Base-by-base conservation (phyloP, 805 yeast genomes). In the Candida anglica region DNA sequence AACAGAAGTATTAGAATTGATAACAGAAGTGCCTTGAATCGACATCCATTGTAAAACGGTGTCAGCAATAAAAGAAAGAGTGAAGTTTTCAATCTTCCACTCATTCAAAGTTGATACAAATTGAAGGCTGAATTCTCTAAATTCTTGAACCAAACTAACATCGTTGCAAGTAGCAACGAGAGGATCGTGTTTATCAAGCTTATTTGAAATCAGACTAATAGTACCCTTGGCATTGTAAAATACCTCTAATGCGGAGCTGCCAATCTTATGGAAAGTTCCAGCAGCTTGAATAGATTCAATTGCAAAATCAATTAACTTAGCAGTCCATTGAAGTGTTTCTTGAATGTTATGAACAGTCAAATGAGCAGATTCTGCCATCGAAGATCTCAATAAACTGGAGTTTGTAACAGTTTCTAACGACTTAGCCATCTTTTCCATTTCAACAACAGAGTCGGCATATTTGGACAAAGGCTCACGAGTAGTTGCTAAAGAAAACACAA, bases 401-500 rank as follows among this genome's bases (percentile, higher is more conserved):
- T 37, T 36, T 2, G 55, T 33, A 9, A 51, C 24, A n/a, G 31
- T 32, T 23, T 39, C 41, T 16, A 56, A 37, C 6, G 46, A 34
- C 3, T 32, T 39, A 5, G 19, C 9, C 3, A 42, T 27, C 13
- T 28, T 28, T 16, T 43, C 41, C 19, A 57, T 20, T 4, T 37
- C 30, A 1, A 42, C 32, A 8, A 53, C 39, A 9, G 53, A 45
- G 2, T 18, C 35, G 2, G 60, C 43, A 28, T 67, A 50, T n/a
- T 56, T 53, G 2, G 47, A 40, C 20, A 82, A 42, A 1, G 81
- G 73, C 11, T 61, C 56, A 44, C 86, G 70, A 16, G 69, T 62
- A 2, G 74, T 67, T 13, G 83, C 63, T 41, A 88, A 56, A 2
- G 75, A 62, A 37, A 71, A 74, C 3, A 88, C 53, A 32, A 86